phyloP scores from a whole-genome alignment of 108 stramenopile species.

The Asterionellopsis glacialis region DNA sequence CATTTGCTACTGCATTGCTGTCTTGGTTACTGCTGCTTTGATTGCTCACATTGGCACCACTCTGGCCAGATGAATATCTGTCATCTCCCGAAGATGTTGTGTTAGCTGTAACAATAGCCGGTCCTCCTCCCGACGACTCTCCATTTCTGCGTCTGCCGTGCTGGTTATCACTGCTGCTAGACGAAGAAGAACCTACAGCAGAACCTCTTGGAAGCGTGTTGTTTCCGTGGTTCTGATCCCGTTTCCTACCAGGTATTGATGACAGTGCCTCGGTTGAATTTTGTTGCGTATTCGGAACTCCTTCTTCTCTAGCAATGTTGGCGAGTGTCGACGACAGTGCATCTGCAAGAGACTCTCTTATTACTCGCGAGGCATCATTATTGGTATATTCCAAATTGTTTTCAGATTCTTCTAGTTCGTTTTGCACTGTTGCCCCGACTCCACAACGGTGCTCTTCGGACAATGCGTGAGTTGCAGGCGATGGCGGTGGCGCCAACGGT shows the following conservation, averaged over 20 bases:
- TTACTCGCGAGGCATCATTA: neutral
- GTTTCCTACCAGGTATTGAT: no score
- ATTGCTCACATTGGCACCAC: no score
- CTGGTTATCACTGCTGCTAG: neutral
- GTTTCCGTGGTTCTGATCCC: no score
- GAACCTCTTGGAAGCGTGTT: no score
- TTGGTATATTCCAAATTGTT: no score
- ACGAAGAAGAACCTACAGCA: neutral
- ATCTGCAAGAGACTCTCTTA: neutral
- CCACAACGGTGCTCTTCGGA: no score
- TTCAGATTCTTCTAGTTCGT: no score
- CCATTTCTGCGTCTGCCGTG: no score
- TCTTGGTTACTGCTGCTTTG: neutral
- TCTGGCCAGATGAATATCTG: neutral
- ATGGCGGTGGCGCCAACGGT: no score
- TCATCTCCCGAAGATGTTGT: slow-evolving; percentile 1
- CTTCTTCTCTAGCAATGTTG: slow-evolving; percentile 1
- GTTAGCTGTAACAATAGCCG: neutral
- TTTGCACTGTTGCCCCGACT: no score
- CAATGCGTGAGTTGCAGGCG: no score
- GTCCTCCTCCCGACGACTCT: neutral
- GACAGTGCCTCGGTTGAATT: neutral
- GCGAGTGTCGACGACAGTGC: neutral
- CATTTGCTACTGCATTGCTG: neutral
- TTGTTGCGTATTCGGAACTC: neutral